Conservation (phyloP, 2,329 filamentous ascomycete genomes). For the Chaetomium strumarium region DNA sequence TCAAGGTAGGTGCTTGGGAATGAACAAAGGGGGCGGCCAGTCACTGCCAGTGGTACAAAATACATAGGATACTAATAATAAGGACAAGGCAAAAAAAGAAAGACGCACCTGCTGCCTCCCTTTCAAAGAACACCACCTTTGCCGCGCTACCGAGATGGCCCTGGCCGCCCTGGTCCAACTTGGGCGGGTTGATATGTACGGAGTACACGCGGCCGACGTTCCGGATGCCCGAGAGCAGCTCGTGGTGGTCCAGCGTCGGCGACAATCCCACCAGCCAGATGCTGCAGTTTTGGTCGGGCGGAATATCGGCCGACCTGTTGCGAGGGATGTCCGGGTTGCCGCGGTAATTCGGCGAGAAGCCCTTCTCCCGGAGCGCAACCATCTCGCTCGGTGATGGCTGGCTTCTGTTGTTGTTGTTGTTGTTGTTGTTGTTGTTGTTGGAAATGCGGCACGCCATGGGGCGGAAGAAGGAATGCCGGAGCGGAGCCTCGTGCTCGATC, state of each 20-base stretch:
- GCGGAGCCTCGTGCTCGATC: background rate
- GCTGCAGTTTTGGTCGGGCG: constrained; percentile 41
- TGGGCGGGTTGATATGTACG: constrained; percentile 45
- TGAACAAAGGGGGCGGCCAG: too few relatives aligned
- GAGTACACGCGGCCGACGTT: constrained; percentile 47
- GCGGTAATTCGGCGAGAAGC: constrained; percentile 34
- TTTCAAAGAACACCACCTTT: constrained; percentile 45
- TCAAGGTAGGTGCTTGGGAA: too few relatives aligned
- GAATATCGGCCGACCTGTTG: constrained; percentile 38
- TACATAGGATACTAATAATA: too few relatives aligned
- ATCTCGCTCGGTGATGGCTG: constrained; percentile 4
- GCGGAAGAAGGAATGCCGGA: constrained; percentile 9
- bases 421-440: too few relatives aligned
- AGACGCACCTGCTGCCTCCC: constrained; percentile 29
- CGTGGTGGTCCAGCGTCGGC: constrained; percentile 34
- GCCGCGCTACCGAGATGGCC: constrained; percentile 39
- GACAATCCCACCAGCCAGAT: constrained; percentile 50
- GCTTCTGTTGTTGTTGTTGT: too few relatives aligned
- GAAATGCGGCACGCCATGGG: constrained; percentile 19
- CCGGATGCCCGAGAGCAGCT: constrained; percentile 41
- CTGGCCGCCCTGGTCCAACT: constrained; percentile 31
- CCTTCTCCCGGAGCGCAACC: constrained; percentile 19
- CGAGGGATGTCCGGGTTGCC: constrained; percentile 33
- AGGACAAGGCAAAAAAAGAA: background rate
- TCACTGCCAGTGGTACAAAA: too few relatives aligned